Base-by-base conservation (phyloP, 352 stramenopile species). In the Globisporangium paddicum region DNA sequence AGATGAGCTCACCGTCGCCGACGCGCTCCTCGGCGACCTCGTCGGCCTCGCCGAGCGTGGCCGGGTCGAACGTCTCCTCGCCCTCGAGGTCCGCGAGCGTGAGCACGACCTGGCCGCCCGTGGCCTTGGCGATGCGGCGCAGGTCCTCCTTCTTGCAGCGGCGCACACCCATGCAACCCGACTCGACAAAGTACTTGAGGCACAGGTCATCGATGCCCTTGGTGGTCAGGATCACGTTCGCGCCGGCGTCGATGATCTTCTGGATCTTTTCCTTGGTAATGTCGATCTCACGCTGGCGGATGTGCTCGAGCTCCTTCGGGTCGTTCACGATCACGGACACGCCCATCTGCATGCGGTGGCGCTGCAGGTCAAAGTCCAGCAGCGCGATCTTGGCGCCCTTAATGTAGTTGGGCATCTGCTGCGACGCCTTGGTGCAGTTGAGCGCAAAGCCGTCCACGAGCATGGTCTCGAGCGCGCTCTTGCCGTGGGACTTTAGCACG, bases 151-250 rank as follows among this genome's bases (percentile, higher is more conserved):
- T 98, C 71, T 98, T 98, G 46, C 97, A 97, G 23, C 98, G 93
- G 64, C 98, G 91, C 42, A 98, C 94, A 57, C 94, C 97, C 72
- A 99, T 98, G 67, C 89, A 97, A 25, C 93, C 95, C 0, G 94
- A 93, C 79, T 99, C 96, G 23, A 99, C 97, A 83, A 99, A 99
- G 80, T 99, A 99, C 78, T 99, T 99, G 64, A 99, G 90, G 64
- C 96, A 99, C 37, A 99, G 70, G 73, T 99, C 98, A 72, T 99
- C 97, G 64, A 99, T 99, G 62, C 97, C 97, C 81, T 99, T 99
- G 55, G 97, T 99, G n/a, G 97, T 99, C 46, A 99, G 74, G 34
- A 99, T 97, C 30, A 99, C 97, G 60, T 98, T 99, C 45, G 97
- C 97, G 41, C 97, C 97, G 26, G 96, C 84, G 55, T 98, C 85